A percentile compares a stretch with the other conserved stretches of the same genome.
phyloP scores from a whole-genome alignment of 805 yeast species.

The Phaffomyces thermotolerans region DNA sequence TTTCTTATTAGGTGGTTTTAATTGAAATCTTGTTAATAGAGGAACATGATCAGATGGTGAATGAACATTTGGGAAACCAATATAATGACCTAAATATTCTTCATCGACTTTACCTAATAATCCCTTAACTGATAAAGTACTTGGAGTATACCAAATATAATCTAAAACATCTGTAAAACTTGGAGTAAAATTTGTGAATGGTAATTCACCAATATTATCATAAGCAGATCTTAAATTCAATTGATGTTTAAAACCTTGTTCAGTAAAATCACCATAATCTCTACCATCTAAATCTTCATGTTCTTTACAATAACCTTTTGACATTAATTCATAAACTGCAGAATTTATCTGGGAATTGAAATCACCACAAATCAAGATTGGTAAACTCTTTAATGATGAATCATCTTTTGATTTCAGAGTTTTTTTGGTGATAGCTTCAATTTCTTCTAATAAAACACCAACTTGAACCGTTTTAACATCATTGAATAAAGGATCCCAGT shows the following conservation, averaged over 20 bases:
- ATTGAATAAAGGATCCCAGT: slow-evolving; percentile 95
- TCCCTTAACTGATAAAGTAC: slow-evolving; percentile 75
- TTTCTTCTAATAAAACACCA: slow-evolving; percentile 83
- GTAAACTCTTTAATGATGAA: slow-evolving; percentile 47
- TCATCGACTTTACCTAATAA: slow-evolving; percentile 78
- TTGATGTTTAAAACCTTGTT: slow-evolving; percentile 77
- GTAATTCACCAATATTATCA: slow-evolving; percentile 76
- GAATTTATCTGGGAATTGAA: slow-evolving; percentile 82
- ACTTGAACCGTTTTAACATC: slow-evolving; percentile 96
- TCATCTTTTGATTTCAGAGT: slow-evolving; percentile 29
- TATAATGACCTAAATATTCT: slow-evolving; percentile 64
- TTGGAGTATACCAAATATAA: slow-evolving; percentile 90
- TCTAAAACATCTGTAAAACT: slow-evolving; percentile 89
- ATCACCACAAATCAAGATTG: slow-evolving; percentile 91
- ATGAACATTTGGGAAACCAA: slow-evolving; percentile 92
- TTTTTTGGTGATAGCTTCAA: slow-evolving; percentile 53
- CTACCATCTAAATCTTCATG: slow-evolving; percentile 81
- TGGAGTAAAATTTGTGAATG: slow-evolving; percentile 93
- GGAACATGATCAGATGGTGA: slow-evolving; percentile 95
- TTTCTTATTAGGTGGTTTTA: slow-evolving; percentile 28
- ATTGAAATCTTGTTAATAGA: slow-evolving; percentile 59
- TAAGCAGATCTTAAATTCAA: slow-evolving; percentile 83
- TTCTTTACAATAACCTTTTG: slow-evolving; percentile 70
- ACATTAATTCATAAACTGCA: slow-evolving; percentile 87
- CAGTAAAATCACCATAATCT: slow-evolving; percentile 87